These are phyloP conservation scores for Kodamaea ohmeri DNA, from an alignment of 1,139 yeast species.

Conservation along the genomic window DNA sequence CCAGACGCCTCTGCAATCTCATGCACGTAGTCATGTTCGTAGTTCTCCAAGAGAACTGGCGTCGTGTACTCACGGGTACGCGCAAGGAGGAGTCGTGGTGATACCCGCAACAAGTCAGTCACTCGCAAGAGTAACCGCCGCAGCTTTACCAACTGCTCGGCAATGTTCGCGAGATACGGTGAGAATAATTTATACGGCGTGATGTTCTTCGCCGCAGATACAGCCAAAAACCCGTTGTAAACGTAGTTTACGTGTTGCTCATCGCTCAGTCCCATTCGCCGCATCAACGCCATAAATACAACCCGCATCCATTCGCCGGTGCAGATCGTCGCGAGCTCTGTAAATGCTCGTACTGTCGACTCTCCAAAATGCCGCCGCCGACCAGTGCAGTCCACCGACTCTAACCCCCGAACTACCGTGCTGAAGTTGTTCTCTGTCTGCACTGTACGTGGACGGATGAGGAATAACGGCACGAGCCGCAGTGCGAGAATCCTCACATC, in stretches of 20 bases:
- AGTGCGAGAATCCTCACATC: constrained; percentile 52
- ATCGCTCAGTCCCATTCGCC: constrained; percentile 50
- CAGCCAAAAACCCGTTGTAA: constrained; percentile 51
- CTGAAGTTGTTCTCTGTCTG: constrained; percentile 37
- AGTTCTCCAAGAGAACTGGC: constrained; percentile 69
- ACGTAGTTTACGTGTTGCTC: constrained; percentile 65
- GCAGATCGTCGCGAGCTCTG: constrained; percentile 56
- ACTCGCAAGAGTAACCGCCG: constrained; percentile 58
- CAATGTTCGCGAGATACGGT: constrained; percentile 76
- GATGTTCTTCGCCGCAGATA: constrained; percentile 43
- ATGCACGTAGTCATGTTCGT: constrained; percentile 59
- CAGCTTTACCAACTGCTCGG: constrained; percentile 62
- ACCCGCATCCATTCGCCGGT: constrained; percentile 65
- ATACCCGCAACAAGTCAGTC: constrained; percentile 62
- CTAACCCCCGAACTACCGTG: constrained; percentile 31
- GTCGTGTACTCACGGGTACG: constrained; percentile 74
- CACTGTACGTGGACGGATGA: constrained; percentile 35
- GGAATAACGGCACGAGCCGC: constrained; percentile 45
- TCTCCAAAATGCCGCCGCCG: constrained; percentile 50
- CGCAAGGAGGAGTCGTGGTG: constrained; percentile 57
- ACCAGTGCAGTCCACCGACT: constrained; percentile 34
- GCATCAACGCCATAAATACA: constrained; percentile 56
- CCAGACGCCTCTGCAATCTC: constrained; percentile 45
- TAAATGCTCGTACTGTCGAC: constrained; percentile 58
- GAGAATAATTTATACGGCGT: constrained; percentile 71